Conservation (phyloP, 768 basidiomycete genomes). For the Roridomyces roridus region DNA sequence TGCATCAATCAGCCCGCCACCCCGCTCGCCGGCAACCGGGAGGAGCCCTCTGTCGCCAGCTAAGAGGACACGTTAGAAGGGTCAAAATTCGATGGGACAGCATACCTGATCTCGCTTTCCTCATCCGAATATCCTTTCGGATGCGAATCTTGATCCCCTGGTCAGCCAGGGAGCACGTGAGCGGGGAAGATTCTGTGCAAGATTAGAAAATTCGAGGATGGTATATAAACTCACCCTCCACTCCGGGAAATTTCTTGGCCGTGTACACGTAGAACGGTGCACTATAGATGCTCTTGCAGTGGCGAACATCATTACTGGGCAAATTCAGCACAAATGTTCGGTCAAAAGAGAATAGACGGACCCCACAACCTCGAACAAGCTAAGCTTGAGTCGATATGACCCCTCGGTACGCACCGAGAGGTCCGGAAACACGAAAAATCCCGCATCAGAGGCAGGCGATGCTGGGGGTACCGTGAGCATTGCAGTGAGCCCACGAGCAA, state of each 20-base stretch:
- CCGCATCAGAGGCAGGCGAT: slow-evolving; percentile 65
- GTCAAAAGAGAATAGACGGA: slow-evolving; percentile 48
- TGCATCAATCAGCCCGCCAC: slow-evolving; percentile 6
- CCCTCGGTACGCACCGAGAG: slow-evolving; percentile 92
- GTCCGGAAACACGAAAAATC: slow-evolving; percentile 97
- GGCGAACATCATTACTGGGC: slow-evolving; percentile 82
- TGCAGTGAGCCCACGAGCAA: not conserved
- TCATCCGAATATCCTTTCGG: slow-evolving; percentile 86
- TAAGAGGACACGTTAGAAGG: slow-evolving; percentile 23
- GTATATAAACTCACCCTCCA: slow-evolving; percentile 71
- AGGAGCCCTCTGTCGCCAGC: too few species aligned
- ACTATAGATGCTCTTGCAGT: slow-evolving; percentile 90
- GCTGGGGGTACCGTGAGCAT: not conserved
- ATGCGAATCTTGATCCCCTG: slow-evolving; percentile 97
- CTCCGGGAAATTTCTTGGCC: slow-evolving; percentile 95
- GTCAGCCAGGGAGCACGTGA: slow-evolving; percentile 91
- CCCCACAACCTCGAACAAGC: slow-evolving; percentile 92
- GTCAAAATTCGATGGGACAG: too few species aligned
- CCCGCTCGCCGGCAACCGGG: not conserved
- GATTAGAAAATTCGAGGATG: not conserved
- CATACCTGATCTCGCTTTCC: slow-evolving; percentile 68
- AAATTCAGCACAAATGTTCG: too few species aligned
- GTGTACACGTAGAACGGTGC: slow-evolving; percentile 94
- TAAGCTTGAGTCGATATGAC: slow-evolving; percentile 75
- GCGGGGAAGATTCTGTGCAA: slow-evolving; percentile 77